Evolutionary conservation across 192 early-diverging fungal species (phyloP), one percentile per base, ranked within the genome.

Genomic region (Funneliformis geosporum): DNA sequence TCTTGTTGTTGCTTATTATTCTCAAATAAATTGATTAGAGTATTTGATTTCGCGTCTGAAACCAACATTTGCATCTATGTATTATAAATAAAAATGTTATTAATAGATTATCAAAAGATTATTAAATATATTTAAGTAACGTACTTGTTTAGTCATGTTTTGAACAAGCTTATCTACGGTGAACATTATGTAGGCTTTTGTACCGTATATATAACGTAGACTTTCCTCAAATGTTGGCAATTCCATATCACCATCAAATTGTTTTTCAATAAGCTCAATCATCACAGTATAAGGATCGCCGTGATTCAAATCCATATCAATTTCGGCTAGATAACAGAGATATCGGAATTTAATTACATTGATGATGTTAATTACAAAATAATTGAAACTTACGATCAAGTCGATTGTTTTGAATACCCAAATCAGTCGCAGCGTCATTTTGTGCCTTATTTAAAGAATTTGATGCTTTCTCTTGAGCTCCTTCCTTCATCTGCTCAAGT

Each of bases 141-240:
- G 69, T 84, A 92, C 91, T 82, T 94, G 92, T 86, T 98, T 99
- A 5, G 92, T 87, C 67, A 97, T 84, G 9, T 89, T 85, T 80
- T 92, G 91, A 28, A 94, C 88, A 40, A 97, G 87, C 81, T 95
- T 96, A 84, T 98, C 97, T 10, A 98, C 85, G 0, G 96, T 97
- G 73, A 97, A 93, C 28, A 96, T 87, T 60, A 93, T 81, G 80
- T 97, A 97, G 0, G 95, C 98, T 59, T 95, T 91, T 60, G 94
- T 97, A 21, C 93, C 91, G 85, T 95, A 98, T 83, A 99, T 85
- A 43, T 91, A 89, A 0, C 98, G 92, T 50, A 91, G 85, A 43
- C 88, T 87, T 72, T 99, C 97, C 79, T 99, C 98, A 88, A 94
- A 99, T 73, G 87, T 86, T 44, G 85, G 86, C 27, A 88, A 81